Conservation (phyloP, 2,329 filamentous ascomycete species). For the Pseudogymnoascus sp. region DNA sequence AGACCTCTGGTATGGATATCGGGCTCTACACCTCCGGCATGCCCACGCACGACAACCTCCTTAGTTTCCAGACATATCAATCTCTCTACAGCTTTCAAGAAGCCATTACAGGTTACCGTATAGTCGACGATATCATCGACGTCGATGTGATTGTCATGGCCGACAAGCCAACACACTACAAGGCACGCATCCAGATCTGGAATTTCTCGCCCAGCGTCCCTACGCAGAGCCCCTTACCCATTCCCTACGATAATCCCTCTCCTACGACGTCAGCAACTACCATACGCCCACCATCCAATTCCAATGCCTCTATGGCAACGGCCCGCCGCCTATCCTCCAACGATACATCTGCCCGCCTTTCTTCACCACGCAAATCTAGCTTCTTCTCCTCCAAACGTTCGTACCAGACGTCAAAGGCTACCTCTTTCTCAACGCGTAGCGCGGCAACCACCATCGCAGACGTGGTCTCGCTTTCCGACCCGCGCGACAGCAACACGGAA, state of each 20-base stretch:
- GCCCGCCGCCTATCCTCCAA: neutral
- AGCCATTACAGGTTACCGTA: constrained; percentile 10
- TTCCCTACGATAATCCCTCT: neutral
- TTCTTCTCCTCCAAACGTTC: neutral
- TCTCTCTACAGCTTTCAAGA: constrained; percentile 5
- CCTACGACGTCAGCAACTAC: neutral
- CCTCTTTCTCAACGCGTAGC: neutral
- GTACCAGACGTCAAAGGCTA: neutral
- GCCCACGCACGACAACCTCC: constrained; percentile 1
- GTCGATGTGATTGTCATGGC: constrained; percentile 6
- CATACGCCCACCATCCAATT: neutral
- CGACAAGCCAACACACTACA: constrained; percentile 6
- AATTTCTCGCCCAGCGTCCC: neutral
- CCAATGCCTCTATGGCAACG: neutral
- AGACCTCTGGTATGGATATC: neutral
- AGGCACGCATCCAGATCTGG: constrained; percentile 9
- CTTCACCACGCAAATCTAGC: neutral
- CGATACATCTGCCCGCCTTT: neutral
- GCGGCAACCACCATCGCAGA: neutral
- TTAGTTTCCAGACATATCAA: constrained; percentile 7
- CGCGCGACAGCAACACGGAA: neutral
- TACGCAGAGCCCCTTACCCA: neutral
- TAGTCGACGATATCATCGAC: neutral
- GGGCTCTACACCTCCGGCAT: constrained; percentile 6
- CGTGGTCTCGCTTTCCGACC: neutral